These are phyloP conservation scores for Coemansia sp. DNA, from an alignment of 192 early-diverging fungal genomes.

Conservation along the genomic window DNA sequence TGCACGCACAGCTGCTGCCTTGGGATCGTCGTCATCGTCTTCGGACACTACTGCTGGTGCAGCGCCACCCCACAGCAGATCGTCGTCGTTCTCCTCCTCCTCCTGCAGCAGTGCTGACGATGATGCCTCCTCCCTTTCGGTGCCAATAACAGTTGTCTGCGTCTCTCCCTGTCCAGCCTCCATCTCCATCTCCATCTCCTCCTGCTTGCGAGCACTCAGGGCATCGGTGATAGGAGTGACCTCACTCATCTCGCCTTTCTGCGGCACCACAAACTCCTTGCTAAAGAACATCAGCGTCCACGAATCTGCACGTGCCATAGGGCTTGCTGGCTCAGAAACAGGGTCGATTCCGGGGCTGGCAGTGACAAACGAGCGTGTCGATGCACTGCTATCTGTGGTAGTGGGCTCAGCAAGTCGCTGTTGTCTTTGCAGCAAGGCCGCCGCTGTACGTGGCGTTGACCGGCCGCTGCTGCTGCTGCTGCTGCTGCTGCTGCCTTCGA, in stretches of 20 bases:
- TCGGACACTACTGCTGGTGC: slow-evolving; percentile 3
- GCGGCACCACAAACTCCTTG: slow-evolving; percentile 51
- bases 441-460: slow-evolving; percentile 7
- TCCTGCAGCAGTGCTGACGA: background rate
- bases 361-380: slow-evolving; percentile 1
- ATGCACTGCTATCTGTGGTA: background rate
- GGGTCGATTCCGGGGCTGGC: background rate
- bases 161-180: background rate
- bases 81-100: background rate
- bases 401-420: slow-evolving; percentile 12
- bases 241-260: background rate
- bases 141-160: background rate
- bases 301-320: slow-evolving; percentile 24
- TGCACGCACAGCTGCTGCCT: slow-evolving; percentile 8
- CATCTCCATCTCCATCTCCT: background rate
- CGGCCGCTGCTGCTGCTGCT: slow-evolving; percentile 11
- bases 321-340: background rate
- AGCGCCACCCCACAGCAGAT: slow-evolving; percentile 19
- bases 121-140: background rate
- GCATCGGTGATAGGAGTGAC: background rate
- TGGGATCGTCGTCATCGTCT: slow-evolving; percentile 7
- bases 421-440: background rate
- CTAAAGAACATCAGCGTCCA: slow-evolving; percentile 58
- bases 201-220: background rate
- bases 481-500: slow-evolving; percentile 37